Evolutionary conservation across 2,329 filamentous ascomycete species (phyloP), one percentile per base, ranked within the genome.

Genomic region (Trichoderma brevicompactum): DNA sequence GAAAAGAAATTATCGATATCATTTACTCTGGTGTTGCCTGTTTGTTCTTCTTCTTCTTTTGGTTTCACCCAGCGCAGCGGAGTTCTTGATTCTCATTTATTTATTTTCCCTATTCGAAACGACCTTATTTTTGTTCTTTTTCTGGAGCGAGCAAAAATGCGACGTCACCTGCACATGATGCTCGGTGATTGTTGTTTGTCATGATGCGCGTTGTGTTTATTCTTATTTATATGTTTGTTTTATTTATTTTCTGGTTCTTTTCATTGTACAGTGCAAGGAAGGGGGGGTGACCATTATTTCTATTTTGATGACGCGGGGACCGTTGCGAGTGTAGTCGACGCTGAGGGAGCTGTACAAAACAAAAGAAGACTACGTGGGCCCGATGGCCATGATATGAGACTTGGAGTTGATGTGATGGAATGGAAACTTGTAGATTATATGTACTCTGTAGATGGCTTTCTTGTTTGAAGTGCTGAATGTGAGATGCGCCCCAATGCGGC

Each of bases 51-150:
- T 66, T 46, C 36, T 43, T 50, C 10, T 58, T 53, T 62, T 53
- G 23, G 48, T 66, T 67, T 53, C 69, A 70, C 70, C 70, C 69
- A 70, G 70, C 68, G 73, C 72, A 72, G 72, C 71, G 73, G 73
- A 74, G 73, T 75, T 74, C 69, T 62, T 36, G 19, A 61, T 36
- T 23, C 41, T 34, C 70, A 63, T 66, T 60, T 70, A n/a, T 65
- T 61, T 64, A 66, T 61, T 72, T 68, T n/a, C 15, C 28, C 9
- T 56, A 12, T 34, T 55, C 19, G 56, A 60, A 28, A 60, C 46
- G 56, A 32, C 32, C 15, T 48, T 46, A 28, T 70, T 49, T 60
- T 34, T 65, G 28, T 58, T 56, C 43, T 44, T 15, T 13, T 13
- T 43, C 54, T 52, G 17, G 38, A 41, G 44, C 46, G 62, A 65